A percentile compares a stretch with the other conserved stretches of the same genome.
These are phyloP conservation scores for Mycena rebaudengoi DNA, from an alignment of 768 basidiomycete genomes.

Conservation along the genomic window DNA sequence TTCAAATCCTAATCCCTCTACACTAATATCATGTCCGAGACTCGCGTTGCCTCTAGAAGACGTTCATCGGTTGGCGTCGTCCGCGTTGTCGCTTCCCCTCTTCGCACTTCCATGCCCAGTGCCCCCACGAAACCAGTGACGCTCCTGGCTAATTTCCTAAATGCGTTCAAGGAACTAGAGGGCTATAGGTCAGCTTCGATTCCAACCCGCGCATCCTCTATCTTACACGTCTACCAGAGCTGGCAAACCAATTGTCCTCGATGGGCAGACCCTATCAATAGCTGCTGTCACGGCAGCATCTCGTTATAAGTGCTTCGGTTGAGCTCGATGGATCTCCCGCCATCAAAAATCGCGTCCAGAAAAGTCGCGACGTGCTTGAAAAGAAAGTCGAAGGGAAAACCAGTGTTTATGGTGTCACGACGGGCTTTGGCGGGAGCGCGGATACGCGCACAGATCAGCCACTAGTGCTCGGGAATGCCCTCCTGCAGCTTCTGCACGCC, in stretches of 20 bases:
- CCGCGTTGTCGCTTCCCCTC: conserved; percentile 22
- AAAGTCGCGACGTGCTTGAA: conserved; percentile 69
- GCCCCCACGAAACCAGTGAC: conserved; percentile 34
- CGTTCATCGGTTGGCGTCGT: conserved; percentile 20
- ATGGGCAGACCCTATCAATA: conserved; percentile 77
- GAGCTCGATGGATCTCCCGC: conserved; percentile 56
- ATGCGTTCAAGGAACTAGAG: conserved; percentile 69
- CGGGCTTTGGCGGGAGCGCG: conserved; percentile 89
- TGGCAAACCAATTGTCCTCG: conserved; percentile 69
- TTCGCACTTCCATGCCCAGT: conserved; percentile 28
- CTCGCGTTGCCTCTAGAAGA: conserved; percentile 22
- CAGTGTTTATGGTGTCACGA: conserved; percentile 85
- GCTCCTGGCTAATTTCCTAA: conserved; percentile 65
- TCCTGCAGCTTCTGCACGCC: conserved; percentile 85
- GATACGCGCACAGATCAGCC: conserved; percentile 84
- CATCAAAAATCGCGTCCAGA: conserved; percentile 62
- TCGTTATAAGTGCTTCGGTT: conserved; percentile 64
- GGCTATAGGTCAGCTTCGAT: conserved; percentile 73
- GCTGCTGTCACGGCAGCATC: conserved; percentile 82
- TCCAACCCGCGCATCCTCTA: too few species aligned
- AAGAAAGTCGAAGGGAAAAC: conserved; percentile 72
- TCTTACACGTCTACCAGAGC: too few species aligned
- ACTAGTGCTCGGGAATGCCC: conserved; percentile 76
- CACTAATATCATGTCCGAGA: conserved; percentile 25
- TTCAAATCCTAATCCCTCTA: conserved; percentile 6